These are phyloP conservation scores for Fusarium compactum DNA, from an alignment of 2,329 filamentous ascomycete species.

Conservation along the genomic window DNA sequence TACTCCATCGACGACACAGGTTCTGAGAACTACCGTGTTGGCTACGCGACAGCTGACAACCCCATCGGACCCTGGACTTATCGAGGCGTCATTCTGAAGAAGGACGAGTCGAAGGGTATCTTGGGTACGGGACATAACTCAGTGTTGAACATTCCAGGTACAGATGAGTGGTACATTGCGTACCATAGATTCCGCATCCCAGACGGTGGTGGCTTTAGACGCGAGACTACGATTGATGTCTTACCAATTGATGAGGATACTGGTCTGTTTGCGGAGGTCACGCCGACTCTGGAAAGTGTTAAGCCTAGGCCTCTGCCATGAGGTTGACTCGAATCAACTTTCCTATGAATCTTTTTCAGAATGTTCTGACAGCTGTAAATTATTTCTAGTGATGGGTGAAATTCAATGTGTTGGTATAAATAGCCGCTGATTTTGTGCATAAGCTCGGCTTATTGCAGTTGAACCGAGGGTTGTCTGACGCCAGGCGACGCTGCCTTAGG, in stretches of 20 bases:
- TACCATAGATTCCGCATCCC: constrained; percentile 63
- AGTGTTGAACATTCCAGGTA: constrained; percentile 59
- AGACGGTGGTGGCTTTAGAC: constrained; percentile 56
- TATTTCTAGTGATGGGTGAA: no score
- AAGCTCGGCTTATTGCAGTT: no score
- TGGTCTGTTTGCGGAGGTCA: constrained; percentile 54
- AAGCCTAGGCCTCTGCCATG: constrained; percentile 2
- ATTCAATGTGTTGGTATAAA: no score
- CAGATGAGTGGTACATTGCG: constrained; percentile 63
- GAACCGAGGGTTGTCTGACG: not conserved
- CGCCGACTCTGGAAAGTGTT: constrained; percentile 43
- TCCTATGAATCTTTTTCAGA: no score
- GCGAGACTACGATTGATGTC: constrained; percentile 59
- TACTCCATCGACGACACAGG: constrained; percentile 63
- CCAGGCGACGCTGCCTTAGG: not conserved
- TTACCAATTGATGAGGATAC: constrained; percentile 54
- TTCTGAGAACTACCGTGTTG: constrained; percentile 60
- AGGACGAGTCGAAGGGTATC: constrained; percentile 57
- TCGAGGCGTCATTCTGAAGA: constrained; percentile 58
- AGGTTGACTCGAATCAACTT: not conserved
- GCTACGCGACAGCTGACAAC: constrained; percentile 57
- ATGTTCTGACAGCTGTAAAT: no score
- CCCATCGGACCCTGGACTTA: constrained; percentile 59
- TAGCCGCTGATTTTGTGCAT: no score
- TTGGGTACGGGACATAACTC: constrained; percentile 60